phyloP scores from a whole-genome alignment of 176 grass and related monocot species.

The Calamus simplicifolius region DNA sequence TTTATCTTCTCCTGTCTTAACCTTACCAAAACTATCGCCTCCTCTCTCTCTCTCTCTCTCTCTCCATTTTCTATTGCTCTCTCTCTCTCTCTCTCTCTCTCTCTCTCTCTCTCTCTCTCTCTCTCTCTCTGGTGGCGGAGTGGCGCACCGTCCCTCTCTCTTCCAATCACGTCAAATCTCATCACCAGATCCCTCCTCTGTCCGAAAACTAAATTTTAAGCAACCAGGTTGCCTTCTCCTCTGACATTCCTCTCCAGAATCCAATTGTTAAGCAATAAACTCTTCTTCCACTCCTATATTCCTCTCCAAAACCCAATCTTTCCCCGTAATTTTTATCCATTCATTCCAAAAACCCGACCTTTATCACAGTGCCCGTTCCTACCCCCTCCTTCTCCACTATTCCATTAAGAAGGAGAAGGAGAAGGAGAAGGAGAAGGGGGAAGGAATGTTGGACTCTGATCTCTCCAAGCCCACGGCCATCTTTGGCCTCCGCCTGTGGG shows the following conservation, averaged over 20 bases:
- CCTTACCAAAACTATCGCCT: background rate
- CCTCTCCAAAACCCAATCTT: slow-evolving; percentile 22
- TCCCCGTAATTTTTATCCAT: slow-evolving; percentile 7
- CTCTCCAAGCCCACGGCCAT: slow-evolving; percentile 67
- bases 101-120: slow-evolving; percentile 1
- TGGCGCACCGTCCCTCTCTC: background rate
- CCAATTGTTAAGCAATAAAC: slow-evolving; percentile 19
- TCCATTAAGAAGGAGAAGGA: slow-evolving; percentile 12
- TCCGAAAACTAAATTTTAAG: slow-evolving; percentile 20
- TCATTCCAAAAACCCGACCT: slow-evolving; percentile 29
- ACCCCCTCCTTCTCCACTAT: slow-evolving; percentile 5
- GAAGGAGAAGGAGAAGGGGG: background rate
- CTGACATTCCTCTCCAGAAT: slow-evolving; percentile 18
- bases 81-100: background rate
- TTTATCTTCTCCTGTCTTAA: no score
- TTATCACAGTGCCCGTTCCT: background rate
- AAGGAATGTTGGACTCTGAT: slow-evolving; percentile 63
- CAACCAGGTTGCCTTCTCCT: slow-evolving; percentile 27
- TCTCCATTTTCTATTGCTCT: slow-evolving; percentile 8
- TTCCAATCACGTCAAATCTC: background rate
- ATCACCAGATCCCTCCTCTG: background rate
- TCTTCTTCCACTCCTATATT: slow-evolving; percentile 5
- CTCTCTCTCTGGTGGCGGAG: background rate
- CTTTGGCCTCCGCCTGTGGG: slow-evolving; percentile 78
- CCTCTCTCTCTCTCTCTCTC: background rate